phyloP scores from a whole-genome alignment of 2,329 filamentous ascomycete species.

The Hortaea werneckii region DNA sequence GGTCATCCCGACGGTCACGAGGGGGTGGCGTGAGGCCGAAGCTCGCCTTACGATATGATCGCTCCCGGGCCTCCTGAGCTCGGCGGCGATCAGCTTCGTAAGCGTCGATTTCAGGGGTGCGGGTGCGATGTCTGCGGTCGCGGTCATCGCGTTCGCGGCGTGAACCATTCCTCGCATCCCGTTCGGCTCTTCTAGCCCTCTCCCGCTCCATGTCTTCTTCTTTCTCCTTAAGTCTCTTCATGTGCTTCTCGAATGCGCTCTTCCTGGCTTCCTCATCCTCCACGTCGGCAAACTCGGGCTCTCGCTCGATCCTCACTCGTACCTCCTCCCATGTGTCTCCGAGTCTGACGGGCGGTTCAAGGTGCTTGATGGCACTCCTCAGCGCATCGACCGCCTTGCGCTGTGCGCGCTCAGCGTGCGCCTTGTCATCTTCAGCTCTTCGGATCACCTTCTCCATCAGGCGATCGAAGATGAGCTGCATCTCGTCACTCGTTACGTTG shows the following conservation, averaged over 20 bases:
- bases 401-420: conserved; percentile 71
- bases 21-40: conserved; percentile 28
- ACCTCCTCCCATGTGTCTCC: conserved; percentile 85
- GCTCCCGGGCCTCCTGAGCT: conserved; percentile 86
- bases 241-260: conserved; percentile 81
- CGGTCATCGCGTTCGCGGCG: conserved; percentile 31
- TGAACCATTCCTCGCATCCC: conserved; percentile 46
- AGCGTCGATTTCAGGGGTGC: conserved; percentile 77
- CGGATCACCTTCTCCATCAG: conserved; percentile 78
- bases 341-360: conserved; percentile 70
- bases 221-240: conserved; percentile 83
- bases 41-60: conserved; percentile 71
- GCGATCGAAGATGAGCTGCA: conserved; percentile 75
- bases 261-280: conserved; percentile 74
- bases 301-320: conserved; percentile 65
- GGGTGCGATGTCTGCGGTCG: conserved; percentile 38
- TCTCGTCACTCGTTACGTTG: conserved; percentile 70
- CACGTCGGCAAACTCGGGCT: conserved; percentile 75
- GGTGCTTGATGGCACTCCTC: conserved; percentile 74
- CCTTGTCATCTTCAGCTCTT: conserved; percentile 71
- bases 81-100: conserved; percentile 94
- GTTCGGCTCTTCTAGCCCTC: conserved; percentile 36
- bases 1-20: conserved; percentile 17
- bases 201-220: conserved; percentile 55
- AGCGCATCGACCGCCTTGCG: conserved; percentile 76